These are phyloP conservation scores for Chytriomyces confervae DNA, from an alignment of 192 early-diverging fungal genomes.

Conservation along the genomic window DNA sequence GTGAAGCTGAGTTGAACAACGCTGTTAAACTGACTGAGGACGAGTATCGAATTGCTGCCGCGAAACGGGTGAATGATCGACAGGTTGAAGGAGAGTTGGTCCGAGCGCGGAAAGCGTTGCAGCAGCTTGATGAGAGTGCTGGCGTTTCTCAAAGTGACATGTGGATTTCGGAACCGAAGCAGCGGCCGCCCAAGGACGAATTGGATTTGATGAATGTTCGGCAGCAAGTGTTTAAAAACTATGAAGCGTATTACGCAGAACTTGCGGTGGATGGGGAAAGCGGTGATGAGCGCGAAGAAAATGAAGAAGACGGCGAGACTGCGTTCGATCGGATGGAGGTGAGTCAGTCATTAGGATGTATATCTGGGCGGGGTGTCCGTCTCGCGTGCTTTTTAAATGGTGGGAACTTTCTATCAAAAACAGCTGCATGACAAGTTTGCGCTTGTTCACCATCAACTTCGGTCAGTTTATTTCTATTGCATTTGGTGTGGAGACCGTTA, in stretches of 20 bases:
- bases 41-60: not conserved
- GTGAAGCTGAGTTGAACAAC: not conserved
- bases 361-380: not conserved
- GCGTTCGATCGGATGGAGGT: conserved; percentile 41
- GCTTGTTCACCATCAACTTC: conserved; percentile 56
- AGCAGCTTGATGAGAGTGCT: conserved; percentile 14
- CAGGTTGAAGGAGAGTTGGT: conserved; percentile 11
- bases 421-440: conserved; percentile 59
- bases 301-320: conserved; percentile 39
- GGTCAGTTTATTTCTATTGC: conserved; percentile 64
- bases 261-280: conserved; percentile 36
- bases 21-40: conserved; percentile 11
- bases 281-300: conserved; percentile 29
- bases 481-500: conserved; percentile 72
- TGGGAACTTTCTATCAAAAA: conserved; percentile 1
- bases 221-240: conserved; percentile 21
- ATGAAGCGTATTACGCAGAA: conserved; percentile 37
- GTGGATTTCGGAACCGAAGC: conserved; percentile 29
- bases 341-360: conserved; percentile 17
- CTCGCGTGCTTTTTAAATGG: not conserved
- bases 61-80: not conserved
- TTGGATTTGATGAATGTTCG: conserved; percentile 4
- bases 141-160: not conserved
- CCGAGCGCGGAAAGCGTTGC: conserved; percentile 15
- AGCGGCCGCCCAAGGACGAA: conserved; percentile 19